Evolutionary conservation across 2,329 filamentous ascomycete species (phyloP).

Genomic region (Trichoderma sp.): DNA sequence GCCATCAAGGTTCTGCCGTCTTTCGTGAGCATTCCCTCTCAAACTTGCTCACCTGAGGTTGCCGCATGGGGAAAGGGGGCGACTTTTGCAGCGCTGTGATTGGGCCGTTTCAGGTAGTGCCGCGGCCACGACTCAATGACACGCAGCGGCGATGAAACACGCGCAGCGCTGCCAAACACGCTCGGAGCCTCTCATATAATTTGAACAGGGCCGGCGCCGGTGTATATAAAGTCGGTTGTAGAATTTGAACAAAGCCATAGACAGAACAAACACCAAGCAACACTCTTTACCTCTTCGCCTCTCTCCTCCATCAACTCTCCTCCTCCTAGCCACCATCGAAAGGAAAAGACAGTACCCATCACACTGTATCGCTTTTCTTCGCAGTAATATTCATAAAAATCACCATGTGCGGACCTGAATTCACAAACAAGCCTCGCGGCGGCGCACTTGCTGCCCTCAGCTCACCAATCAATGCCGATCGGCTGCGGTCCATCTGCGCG

Average conservation of each 20-base stretch:
- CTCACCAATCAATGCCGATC: constrained; percentile 30
- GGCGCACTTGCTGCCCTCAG: constrained; percentile 50
- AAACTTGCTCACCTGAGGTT: constrained; percentile 40
- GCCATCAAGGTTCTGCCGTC: constrained; percentile 12
- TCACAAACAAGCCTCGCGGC: constrained; percentile 44
- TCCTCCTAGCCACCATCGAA: neutral
- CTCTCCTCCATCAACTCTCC: neutral
- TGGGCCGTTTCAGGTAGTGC: constrained; percentile 30
- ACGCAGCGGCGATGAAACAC: constrained; percentile 11
- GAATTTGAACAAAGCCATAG: neutral
- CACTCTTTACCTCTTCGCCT: neutral
- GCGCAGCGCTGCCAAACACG: neutral
- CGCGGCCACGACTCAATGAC: neutral
- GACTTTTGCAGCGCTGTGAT: constrained; percentile 33
- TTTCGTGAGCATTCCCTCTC: constrained; percentile 36
- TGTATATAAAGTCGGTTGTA: constrained; percentile 5
- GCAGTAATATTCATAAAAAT: neutral
- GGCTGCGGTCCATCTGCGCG: constrained; percentile 30
- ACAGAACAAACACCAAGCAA: neutral
- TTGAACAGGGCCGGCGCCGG: neutral
- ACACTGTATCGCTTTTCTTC: neutral
- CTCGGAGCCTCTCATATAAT: neutral
- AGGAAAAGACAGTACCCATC: neutral
- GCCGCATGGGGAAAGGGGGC: constrained; percentile 33
- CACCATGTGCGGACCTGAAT: constrained; percentile 50